Base-by-base conservation (phyloP, 1,139 yeast species). In the Geotrichum cucujoidarum region DNA sequence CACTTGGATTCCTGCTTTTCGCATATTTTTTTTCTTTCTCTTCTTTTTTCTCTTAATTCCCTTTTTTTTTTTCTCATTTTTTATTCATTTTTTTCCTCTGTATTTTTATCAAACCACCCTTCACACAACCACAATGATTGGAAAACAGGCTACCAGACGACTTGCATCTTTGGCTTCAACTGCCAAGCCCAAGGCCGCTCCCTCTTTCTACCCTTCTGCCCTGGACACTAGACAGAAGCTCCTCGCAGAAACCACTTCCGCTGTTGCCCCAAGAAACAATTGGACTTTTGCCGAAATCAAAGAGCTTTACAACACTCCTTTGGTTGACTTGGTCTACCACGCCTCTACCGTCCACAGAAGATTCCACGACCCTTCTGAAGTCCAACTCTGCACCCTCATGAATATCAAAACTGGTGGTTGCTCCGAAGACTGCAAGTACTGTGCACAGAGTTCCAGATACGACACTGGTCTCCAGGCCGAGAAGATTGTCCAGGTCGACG, bases 321-420 rank as follows among this genome's bases (percentile, higher is more conserved):
- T 84, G 49, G 70, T 80, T 67, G 67, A 82, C 40, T 68, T 84
- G 42, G 73, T 80, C 4, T 75, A 72, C 61, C 70, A 73, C 40
- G 81, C 92, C 0, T 88, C 82, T 56, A 55, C 76, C 6, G 83
- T 82, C 52, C 92, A 84, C 61, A 69, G 89, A 42, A 72, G 70
- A 52, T 77, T 73, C 65, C 89, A 84, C 60, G 77, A 83, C 56
- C 88, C 90, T 1, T 60, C 72, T 1, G 81, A 83, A 60, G 81
- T 84, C 24, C 95, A 84, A 63, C 71, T 84, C 43, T 84, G 95
- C 64, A 83, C 92, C 1, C 71, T 84, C 52, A 73, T 83, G 66
- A 81, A 81, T 50, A 83, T 84, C 61, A 84, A 84, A 59, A 76
- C 85, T 0, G 94, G 94, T 43, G 94, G 94, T 0, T 84, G 94